Conservation (phyloP, 2,329 filamentous ascomycete genomes). For the Penicillium frequentans region DNA sequence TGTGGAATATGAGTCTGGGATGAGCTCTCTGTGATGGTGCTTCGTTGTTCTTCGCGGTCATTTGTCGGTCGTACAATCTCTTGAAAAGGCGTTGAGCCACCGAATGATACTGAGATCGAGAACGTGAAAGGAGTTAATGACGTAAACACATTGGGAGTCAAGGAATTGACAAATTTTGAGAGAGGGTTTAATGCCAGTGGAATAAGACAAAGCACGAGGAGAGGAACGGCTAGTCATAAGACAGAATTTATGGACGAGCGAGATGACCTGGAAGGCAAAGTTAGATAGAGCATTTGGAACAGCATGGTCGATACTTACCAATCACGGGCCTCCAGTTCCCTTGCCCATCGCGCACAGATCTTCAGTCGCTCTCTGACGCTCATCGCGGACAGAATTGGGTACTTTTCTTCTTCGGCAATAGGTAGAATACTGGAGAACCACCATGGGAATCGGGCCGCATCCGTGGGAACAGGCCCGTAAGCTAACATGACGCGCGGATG, state of each 20-base stretch:
- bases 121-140: slow-evolving; percentile 37
- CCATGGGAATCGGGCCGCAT: slow-evolving; percentile 78
- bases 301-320: slow-evolving; percentile 54
- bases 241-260: slow-evolving; percentile 37
- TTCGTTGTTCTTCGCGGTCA: slow-evolving; percentile 1
- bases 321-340: slow-evolving; percentile 66
- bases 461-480: slow-evolving; percentile 74
- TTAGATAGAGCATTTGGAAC: slow-evolving; percentile 2
- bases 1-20: slow-evolving; percentile 30
- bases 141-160: slow-evolving; percentile 29
- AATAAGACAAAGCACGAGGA: slow-evolving; percentile 34
- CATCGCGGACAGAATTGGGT: slow-evolving; percentile 68
- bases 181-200: slow-evolving; percentile 28
- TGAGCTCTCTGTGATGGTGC: not conserved
- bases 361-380: slow-evolving; percentile 81
- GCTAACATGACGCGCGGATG: slow-evolving; percentile 68
- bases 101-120: slow-evolving; percentile 37
- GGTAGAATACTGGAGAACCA: slow-evolving; percentile 86
- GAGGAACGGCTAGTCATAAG: slow-evolving; percentile 47
- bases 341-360: slow-evolving; percentile 77
- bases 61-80: not conserved
- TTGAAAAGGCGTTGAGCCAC: slow-evolving; percentile 15
- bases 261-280: slow-evolving; percentile 25
- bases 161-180: slow-evolving; percentile 18
- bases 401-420: slow-evolving; percentile 75